Conservation (phyloP, 2,329 filamentous ascomycete genomes). For the Coniochaeta sp. region DNA sequence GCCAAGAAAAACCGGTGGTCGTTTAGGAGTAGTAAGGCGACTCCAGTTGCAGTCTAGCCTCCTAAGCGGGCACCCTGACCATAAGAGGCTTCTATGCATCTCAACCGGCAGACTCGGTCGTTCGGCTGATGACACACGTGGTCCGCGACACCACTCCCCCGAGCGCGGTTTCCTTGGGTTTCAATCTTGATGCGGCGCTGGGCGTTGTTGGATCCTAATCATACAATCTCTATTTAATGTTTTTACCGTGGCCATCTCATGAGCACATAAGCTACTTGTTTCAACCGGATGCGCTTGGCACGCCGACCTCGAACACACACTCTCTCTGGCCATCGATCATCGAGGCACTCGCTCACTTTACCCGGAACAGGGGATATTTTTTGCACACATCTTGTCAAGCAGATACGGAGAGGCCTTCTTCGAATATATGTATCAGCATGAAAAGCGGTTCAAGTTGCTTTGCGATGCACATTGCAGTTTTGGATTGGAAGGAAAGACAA, state of each 20-base stretch:
- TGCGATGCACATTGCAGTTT: neutral
- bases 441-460: neutral
- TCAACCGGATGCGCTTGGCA: neutral
- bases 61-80: neutral
- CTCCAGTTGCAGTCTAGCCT: neutral
- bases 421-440: neutral
- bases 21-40: constrained; percentile 11
- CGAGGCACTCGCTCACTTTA: neutral
- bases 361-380: neutral
- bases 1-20: constrained; percentile 20
- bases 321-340: neutral
- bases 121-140: neutral
- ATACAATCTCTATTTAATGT: neutral
- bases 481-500: neutral
- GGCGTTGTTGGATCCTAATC: neutral
- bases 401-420: neutral
- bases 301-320: neutral
- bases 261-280: neutral
- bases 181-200: neutral
- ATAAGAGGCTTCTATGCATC: neutral
- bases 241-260: neutral
- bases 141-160: neutral
- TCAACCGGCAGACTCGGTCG: neutral
- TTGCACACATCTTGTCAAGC: neutral
- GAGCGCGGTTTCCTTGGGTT: neutral